phyloP scores from a whole-genome alignment of 108 stramenopile species.

The Nitzschia sp. region DNA sequence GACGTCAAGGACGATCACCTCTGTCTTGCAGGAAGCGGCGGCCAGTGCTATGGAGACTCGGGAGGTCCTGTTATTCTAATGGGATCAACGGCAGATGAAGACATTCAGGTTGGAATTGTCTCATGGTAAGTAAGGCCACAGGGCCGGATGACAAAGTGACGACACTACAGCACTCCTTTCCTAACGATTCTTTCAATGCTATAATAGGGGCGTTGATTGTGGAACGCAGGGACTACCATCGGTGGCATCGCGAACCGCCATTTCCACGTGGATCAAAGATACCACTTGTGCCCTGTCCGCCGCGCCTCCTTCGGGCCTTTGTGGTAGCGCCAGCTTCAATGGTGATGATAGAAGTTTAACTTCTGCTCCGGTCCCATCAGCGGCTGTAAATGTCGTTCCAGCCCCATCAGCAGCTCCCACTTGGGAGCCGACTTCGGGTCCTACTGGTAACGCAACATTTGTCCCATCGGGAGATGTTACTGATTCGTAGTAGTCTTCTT shows the following conservation, averaged over 20 bases:
- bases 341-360: no score
- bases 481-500: no score
- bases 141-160: not conserved
- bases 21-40: not conserved
- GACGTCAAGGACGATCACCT: not conserved
- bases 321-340: not conserved
- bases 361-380: no score
- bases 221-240: not conserved
- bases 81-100: not conserved
- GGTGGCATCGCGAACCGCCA: conserved; percentile 1
- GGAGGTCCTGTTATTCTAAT: not conserved
- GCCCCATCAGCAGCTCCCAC: no score
- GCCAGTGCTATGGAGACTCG: conserved; percentile 3
- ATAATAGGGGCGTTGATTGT: conserved; percentile 3
- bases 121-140: not conserved
- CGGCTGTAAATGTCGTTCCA: no score
- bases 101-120: not conserved
- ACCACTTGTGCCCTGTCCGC: not conserved
- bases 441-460: no score
- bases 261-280: conserved; percentile 3
- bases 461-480: no score
- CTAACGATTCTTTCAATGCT: not conserved
- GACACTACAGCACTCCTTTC: not conserved
- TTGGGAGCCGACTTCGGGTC: no score
- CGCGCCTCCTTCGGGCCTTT: not conserved